phyloP scores from a whole-genome alignment of 768 basidiomycete genomes.

The Suillus cothurnatus region DNA sequence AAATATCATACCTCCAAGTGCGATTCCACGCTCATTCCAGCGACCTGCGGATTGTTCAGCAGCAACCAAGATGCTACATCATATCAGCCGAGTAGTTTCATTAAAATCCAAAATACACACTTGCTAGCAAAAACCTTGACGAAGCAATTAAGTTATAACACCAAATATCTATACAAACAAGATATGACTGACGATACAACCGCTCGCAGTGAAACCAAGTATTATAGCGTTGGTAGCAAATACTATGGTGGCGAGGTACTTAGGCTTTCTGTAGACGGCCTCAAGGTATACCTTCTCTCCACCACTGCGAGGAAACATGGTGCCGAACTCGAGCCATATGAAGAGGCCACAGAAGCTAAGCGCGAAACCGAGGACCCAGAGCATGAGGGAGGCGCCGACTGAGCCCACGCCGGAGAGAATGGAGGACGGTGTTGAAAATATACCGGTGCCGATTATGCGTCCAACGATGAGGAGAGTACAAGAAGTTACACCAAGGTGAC shows the following conservation, averaged over 20 bases:
- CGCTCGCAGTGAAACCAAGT: constrained; percentile 43
- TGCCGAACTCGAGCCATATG: constrained; percentile 65
- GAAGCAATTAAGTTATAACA: not conserved
- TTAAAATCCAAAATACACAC: constrained; percentile 15
- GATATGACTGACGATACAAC: constrained; percentile 47
- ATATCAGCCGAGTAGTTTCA: not conserved
- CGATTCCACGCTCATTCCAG: constrained; percentile 62
- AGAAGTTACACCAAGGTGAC: constrained; percentile 57
- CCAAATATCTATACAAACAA: not conserved
- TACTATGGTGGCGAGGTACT: constrained; percentile 48
- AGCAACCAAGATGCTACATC: constrained; percentile 48
- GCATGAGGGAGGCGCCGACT: constrained; percentile 60
- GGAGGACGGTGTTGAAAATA: constrained; percentile 63
- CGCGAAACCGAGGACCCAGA: constrained; percentile 63
- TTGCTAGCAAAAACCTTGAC: constrained; percentile 38
- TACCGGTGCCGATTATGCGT: constrained; percentile 64
- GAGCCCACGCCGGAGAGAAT: constrained; percentile 59
- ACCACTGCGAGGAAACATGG: constrained; percentile 63
- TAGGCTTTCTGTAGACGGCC: constrained; percentile 50
- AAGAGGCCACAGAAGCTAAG: constrained; percentile 62
- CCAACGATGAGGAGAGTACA: constrained; percentile 61
- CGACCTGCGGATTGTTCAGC: constrained; percentile 40
- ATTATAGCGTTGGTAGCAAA: constrained; percentile 52
- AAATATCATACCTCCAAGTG: constrained; percentile 47
- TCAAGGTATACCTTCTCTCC: constrained; percentile 68